Evolutionary conservation across 352 stramenopile species (phyloP).

Genomic region (Globisporangium cystogenes): DNA sequence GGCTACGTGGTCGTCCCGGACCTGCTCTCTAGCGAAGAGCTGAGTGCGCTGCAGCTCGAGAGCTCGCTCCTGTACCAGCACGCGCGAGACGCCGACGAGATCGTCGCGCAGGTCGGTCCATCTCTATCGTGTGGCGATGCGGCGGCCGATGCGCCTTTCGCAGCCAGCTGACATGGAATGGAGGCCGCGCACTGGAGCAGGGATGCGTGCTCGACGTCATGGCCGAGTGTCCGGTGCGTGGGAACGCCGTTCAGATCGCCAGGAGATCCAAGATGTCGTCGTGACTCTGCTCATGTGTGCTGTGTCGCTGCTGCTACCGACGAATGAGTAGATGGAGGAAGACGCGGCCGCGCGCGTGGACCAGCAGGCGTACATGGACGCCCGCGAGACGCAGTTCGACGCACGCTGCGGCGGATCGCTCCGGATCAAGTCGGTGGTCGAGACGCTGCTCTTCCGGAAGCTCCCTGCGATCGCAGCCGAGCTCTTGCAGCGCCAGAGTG

Average conservation of each 20-base stretch:
- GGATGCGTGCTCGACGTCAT: slow-evolving; percentile 62
- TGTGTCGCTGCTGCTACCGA: not conserved
- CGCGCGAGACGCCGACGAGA: slow-evolving; percentile 8
- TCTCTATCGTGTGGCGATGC: no score
- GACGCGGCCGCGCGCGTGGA: slow-evolving; percentile 21
- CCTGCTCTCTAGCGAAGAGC: slow-evolving; percentile 31
- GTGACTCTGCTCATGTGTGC: slow-evolving; percentile 1
- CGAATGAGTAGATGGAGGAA: slow-evolving; percentile 42
- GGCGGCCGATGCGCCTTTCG: no score
- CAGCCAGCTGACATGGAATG: no score
- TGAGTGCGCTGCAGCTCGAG: slow-evolving; percentile 32
- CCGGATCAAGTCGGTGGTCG: slow-evolving; percentile 10
- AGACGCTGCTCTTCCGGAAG: slow-evolving; percentile 35
- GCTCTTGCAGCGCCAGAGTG: slow-evolving; percentile 9
- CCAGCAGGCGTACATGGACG: slow-evolving; percentile 18
- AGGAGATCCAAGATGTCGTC: not conserved
- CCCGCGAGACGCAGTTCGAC: slow-evolving; percentile 20
- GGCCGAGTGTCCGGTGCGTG: slow-evolving; percentile 38
- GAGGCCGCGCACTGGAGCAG: slow-evolving; percentile 8
- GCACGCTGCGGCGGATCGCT: not conserved
- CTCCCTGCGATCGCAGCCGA: slow-evolving; percentile 21
- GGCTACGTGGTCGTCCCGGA: slow-evolving; percentile 24
- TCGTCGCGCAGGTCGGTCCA: slow-evolving; percentile 19
- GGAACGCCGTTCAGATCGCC: no score
- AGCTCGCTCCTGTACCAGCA: slow-evolving; percentile 21